phyloP scores from a whole-genome alignment of 2,329 filamentous ascomycete species.

The Xylariaceae sp. region DNA sequence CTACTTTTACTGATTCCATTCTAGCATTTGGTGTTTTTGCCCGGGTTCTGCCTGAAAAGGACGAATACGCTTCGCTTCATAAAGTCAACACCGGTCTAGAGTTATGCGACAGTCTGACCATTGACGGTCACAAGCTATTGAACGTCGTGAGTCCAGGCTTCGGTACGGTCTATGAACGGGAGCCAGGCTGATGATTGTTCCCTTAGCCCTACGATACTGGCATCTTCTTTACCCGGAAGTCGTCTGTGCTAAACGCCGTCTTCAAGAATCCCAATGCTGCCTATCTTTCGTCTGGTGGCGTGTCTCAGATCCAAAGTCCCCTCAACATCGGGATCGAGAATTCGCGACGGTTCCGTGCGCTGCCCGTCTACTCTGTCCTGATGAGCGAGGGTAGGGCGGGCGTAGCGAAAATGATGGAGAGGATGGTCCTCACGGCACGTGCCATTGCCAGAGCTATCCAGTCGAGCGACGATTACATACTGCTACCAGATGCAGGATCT shows the following conservation, averaged over 20 bases:
- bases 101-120: slow-evolving; percentile 79
- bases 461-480: slow-evolving; percentile 40
- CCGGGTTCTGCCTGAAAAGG: slow-evolving; percentile 54
- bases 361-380: slow-evolving; percentile 83
- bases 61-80: slow-evolving; percentile 54
- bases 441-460: slow-evolving; percentile 61
- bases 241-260: slow-evolving; percentile 54
- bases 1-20: not conserved
- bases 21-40: slow-evolving; percentile 80
- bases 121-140: slow-evolving; percentile 86
- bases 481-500: slow-evolving; percentile 31
- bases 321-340: slow-evolving; percentile 88
- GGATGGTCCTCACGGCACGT: slow-evolving; percentile 69
- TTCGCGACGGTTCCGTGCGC: slow-evolving; percentile 80
- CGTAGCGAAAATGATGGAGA: slow-evolving; percentile 63
- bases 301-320: slow-evolving; percentile 63
- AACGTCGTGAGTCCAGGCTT: slow-evolving; percentile 61
- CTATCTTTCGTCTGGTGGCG: slow-evolving; percentile 57
- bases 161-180: not conserved
- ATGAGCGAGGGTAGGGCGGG: slow-evolving; percentile 68
- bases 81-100: slow-evolving; percentile 61
- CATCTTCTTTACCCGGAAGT: slow-evolving; percentile 74
- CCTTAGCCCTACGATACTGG: slow-evolving; percentile 80
- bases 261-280: slow-evolving; percentile 83
- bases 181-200: slow-evolving; percentile 2